These are phyloP conservation scores for Vinca minor DNA, from an alignment of 257 asterid genomes.

Conservation along the genomic window DNA sequence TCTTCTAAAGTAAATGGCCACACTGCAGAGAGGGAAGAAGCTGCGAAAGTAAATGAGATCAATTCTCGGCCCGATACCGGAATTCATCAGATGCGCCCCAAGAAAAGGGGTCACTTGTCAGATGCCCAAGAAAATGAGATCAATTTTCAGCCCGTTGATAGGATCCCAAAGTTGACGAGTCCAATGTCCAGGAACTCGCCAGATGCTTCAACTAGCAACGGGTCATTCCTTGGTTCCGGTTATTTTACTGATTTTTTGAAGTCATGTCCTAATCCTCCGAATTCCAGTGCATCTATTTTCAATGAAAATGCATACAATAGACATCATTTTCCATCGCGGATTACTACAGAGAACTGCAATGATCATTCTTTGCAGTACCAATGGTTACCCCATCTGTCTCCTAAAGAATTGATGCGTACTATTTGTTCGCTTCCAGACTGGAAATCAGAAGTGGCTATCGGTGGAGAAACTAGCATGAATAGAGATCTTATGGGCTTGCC, in stretches of 20 bases:
- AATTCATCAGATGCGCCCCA: no score
- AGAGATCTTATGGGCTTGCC: conserved; percentile 50
- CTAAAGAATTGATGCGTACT: conserved; percentile 31
- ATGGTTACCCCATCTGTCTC: conserved; percentile 31
- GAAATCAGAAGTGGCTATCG: conserved; percentile 20
- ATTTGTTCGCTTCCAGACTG: conserved; percentile 25
- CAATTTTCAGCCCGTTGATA: no score
- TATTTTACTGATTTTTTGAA: conserved; percentile 31
- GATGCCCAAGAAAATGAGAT: no score
- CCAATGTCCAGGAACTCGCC: conserved; percentile 19
- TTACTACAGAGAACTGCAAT: conserved; percentile 17
- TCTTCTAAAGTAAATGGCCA: conserved; percentile 12
- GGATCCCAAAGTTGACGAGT: conserved; percentile 14
- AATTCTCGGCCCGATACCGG: conserved; percentile 22
- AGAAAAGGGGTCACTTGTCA: no score
- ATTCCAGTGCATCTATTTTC: conserved; percentile 14
- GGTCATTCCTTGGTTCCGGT: conserved; percentile 25
- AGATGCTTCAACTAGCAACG: conserved; percentile 16
- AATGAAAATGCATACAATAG: conserved; percentile 13
- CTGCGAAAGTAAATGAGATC: conserved; percentile 21
- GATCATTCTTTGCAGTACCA: conserved; percentile 27
- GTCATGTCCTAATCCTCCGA: conserved; percentile 27
- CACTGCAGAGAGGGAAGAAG: conserved; percentile 19
- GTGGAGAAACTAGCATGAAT: conserved; percentile 23
- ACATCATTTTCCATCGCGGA: conserved; percentile 22